Percentiles rank a stretch among this genome's conserved stretches.
Evolutionary conservation across 768 basidiomycete species (phyloP).

Genomic region (Tricholoma matsutake): DNA sequence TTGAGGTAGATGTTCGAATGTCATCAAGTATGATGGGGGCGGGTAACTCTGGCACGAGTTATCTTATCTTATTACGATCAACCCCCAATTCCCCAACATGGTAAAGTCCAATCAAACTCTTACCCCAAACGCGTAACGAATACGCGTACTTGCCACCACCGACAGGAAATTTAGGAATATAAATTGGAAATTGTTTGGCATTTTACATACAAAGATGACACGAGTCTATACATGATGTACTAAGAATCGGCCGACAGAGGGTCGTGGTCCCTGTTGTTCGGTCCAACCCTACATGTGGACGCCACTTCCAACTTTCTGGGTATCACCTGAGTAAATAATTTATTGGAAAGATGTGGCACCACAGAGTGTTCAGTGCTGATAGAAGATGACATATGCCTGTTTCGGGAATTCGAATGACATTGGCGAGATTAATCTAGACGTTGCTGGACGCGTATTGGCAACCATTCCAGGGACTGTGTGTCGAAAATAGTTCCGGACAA

Average conservation of each 20-base stretch:
- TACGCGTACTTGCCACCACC: background rate
- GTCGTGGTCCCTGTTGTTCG: slow-evolving; percentile 3
- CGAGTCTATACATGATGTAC: background rate
- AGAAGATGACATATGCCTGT: background rate
- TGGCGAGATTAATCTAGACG: background rate
- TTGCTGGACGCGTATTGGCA: background rate
- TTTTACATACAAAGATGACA: background rate
- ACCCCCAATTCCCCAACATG: background rate
- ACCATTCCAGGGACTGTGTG: background rate
- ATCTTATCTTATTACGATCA: slow-evolving; percentile 1
- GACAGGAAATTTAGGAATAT: background rate
- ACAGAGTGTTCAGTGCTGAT: background rate
- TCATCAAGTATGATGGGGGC: background rate
- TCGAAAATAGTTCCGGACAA: background rate
- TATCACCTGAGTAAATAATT: background rate
- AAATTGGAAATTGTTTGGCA: background rate
- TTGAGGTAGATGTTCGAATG: background rate
- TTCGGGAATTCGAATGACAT: background rate
- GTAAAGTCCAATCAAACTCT: background rate
- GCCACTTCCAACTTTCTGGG: background rate
- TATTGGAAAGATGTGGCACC: background rate
- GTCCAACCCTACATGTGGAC: background rate
- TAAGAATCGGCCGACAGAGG: background rate
- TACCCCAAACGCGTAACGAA: background rate
- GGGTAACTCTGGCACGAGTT: background rate